A percentile compares a stretch with the other conserved stretches of the same genome.
These are phyloP conservation scores for Hemisphaericaspora subhashii DNA, from an alignment of 1,139 yeast species.

Conservation along the genomic window DNA sequence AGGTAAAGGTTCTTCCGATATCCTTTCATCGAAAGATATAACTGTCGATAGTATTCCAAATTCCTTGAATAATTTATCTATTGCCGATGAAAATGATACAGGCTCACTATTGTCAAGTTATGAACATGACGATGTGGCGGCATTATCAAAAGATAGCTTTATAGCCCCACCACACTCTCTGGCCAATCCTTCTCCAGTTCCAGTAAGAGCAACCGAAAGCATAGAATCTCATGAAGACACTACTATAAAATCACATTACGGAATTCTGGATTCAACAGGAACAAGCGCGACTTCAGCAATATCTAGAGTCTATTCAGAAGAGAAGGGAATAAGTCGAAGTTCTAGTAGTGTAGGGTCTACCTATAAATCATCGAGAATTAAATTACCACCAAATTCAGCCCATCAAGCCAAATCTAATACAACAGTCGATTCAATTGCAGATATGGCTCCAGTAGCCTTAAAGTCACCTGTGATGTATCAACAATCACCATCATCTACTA, in stretches of 20 bases:
- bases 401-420: conserved; percentile 9
- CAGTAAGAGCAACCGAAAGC: background rate
- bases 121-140: background rate
- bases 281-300: conserved; percentile 1
- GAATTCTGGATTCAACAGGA: background rate
- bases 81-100: background rate
- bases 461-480: conserved; percentile 19
- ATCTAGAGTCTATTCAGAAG: conserved; percentile 2
- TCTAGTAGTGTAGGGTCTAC: conserved; percentile 15
- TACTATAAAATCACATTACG: conserved; percentile 1
- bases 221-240: background rate
- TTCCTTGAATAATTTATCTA: conserved; percentile 8
- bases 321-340: conserved; percentile 10
- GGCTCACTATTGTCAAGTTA: background rate
- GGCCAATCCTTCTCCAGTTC: background rate
- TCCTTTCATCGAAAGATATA: background rate
- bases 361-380: conserved; percentile 14
- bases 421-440: conserved; percentile 1
- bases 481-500: conserved; percentile 1
- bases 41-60: conserved; percentile 5
- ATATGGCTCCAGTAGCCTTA: conserved; percentile 12
- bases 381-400: conserved; percentile 14
- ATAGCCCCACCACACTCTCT: background rate
- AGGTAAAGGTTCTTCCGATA: conserved; percentile 10
- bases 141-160: background rate